A percentile compares a stretch with the other conserved stretches of the same genome.
These are phyloP conservation scores for Suillus subalutaceus DNA, from an alignment of 768 basidiomycete genomes.

Conservation along the genomic window DNA sequence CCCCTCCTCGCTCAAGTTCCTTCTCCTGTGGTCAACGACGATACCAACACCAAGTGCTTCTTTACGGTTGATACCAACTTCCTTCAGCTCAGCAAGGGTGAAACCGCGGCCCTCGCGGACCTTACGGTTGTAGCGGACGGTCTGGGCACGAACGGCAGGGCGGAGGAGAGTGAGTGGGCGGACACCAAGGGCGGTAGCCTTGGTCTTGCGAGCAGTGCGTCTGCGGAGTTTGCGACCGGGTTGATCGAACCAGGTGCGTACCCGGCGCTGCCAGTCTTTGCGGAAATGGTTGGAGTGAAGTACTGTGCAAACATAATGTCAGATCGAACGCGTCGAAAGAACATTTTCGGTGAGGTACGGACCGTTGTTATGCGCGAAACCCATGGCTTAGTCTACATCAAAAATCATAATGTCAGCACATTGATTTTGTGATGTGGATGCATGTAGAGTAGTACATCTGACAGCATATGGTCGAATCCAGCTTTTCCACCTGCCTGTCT, in stretches of 20 bases:
- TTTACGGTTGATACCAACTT: constrained; percentile 92
- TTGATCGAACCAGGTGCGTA: constrained; percentile 99
- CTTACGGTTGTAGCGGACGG: constrained; percentile 98
- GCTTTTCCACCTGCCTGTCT: constrained; percentile 7
- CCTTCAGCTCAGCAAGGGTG: constrained; percentile 92
- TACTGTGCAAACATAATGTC: constrained; percentile 45
- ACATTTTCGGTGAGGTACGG: constrained; percentile 12
- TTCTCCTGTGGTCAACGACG: constrained; percentile 95
- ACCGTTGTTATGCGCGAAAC: constrained; percentile 42
- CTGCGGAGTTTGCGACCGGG: constrained; percentile 97
- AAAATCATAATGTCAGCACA: constrained; percentile 18
- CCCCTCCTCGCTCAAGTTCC: constrained; percentile 96
- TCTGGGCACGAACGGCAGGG: constrained; percentile 95
- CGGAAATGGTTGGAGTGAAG: constrained; percentile 94
- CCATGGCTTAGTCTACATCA: constrained; percentile 34
- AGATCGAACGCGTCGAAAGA: constrained; percentile 30
- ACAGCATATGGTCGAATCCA: constrained; percentile 24
- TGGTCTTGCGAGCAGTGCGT: constrained; percentile 88
- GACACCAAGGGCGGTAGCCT: constrained; percentile 89
- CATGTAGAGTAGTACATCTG: constrained; percentile 23
- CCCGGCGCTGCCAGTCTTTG: constrained; percentile 98
- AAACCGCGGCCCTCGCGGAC: constrained; percentile 97
- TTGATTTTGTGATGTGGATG: background rate
- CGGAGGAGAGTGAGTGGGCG: constrained; percentile 91
- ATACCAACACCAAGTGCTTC: constrained; percentile 93